These are phyloP conservation scores for Pyrenula massariospora DNA, from an alignment of 495 filamentous ascomycete species.

Conservation along the genomic window DNA sequence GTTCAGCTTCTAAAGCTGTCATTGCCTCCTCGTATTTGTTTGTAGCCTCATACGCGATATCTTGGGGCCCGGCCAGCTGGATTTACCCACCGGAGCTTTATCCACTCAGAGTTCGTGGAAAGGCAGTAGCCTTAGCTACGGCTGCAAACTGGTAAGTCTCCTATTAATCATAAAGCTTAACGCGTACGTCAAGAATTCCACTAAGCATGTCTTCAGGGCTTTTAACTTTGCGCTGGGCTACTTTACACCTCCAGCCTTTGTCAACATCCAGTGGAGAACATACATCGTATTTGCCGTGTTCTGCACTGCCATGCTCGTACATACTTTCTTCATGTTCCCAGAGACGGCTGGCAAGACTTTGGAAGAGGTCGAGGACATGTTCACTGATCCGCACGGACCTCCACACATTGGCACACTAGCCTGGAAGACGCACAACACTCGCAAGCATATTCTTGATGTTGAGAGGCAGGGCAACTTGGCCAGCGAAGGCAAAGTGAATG, in stretches of 20 bases:
- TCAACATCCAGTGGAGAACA: conserved; percentile 59
- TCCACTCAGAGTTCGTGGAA: conserved; percentile 50
- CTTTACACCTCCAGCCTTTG: conserved; percentile 67
- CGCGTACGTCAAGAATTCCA: too few relatives aligned
- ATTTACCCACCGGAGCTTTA: conserved; percentile 60
- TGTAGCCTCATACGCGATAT: conserved; percentile 42
- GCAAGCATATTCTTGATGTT: conserved; percentile 16
- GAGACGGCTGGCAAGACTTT: conserved; percentile 75
- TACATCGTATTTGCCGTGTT: conserved; percentile 72
- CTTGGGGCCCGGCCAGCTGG: conserved; percentile 59
- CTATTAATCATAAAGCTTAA: too few relatives aligned
- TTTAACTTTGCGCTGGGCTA: conserved; percentile 74
- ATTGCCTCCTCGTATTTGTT: conserved; percentile 57
- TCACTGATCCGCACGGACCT: conserved; percentile 48
- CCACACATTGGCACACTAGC: conserved; percentile 54
- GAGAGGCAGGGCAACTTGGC: conserved; percentile 11
- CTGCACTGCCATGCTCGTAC: conserved; percentile 57
- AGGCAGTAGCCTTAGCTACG: conserved; percentile 60
- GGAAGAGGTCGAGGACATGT: conserved; percentile 63
- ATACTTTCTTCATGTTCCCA: conserved; percentile 73
- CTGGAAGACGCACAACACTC: conserved; percentile 50
- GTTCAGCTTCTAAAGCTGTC: conserved; percentile 37
- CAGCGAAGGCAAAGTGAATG: background rate
- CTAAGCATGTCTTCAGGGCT: conserved; percentile 18
- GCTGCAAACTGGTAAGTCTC: conserved; percentile 49